A percentile compares a stretch with the other conserved stretches of the same genome.
These are phyloP conservation scores for Diversispora epigaea DNA, from an alignment of 192 early-diverging fungal genomes.

Conservation along the genomic window DNA sequence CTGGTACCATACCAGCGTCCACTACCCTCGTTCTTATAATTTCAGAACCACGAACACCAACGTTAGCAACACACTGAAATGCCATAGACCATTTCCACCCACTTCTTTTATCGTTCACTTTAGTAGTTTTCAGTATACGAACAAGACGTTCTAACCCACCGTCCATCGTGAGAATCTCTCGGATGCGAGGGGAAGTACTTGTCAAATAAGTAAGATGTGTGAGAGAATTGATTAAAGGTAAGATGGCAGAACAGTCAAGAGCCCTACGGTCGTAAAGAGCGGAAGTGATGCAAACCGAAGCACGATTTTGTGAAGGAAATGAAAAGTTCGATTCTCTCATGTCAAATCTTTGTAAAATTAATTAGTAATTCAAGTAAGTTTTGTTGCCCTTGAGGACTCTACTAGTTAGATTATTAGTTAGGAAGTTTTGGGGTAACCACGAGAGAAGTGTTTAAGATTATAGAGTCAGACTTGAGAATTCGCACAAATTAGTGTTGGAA, in stretches of 20 bases:
- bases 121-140: slow-evolving; percentile 70
- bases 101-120: slow-evolving; percentile 66
- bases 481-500: too few species aligned
- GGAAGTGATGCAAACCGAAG: slow-evolving; percentile 73
- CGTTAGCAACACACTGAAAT: slow-evolving; percentile 83
- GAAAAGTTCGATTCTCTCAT: slow-evolving; percentile 86
- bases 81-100: slow-evolving; percentile 81
- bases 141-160: slow-evolving; percentile 88
- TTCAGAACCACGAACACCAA: slow-evolving; percentile 81
- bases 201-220: slow-evolving; percentile 88
- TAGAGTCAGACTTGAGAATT: too few species aligned
- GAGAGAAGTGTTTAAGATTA: too few species aligned
- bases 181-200: slow-evolving; percentile 74
- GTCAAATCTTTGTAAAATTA: slow-evolving; percentile 19
- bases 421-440: background rate
- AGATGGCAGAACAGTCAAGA: slow-evolving; percentile 85
- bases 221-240: slow-evolving; percentile 85
- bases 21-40: slow-evolving; percentile 80
- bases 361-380: background rate
- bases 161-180: slow-evolving; percentile 78
- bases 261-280: slow-evolving; percentile 91
- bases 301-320: slow-evolving; percentile 75
- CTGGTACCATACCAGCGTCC: slow-evolving; percentile 78
- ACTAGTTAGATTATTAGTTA: background rate
- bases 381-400: background rate